phyloP scores from a whole-genome alignment of 1,139 yeast genomes.

The Lodderomyces oxycetoniae region DNA sequence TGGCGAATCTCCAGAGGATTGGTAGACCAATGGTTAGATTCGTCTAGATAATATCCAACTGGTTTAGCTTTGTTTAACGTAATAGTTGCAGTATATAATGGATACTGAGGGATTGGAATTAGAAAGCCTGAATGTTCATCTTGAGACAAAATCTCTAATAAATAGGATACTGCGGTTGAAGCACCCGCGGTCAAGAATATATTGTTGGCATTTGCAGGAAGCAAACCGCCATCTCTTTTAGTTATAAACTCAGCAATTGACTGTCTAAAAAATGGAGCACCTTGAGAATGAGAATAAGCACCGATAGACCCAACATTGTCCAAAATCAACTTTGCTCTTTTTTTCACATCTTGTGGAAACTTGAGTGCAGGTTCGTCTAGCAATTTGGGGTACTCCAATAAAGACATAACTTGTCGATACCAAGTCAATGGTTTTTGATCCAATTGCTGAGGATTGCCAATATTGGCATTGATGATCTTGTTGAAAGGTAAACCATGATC shows the following conservation, averaged over 20 bases:
- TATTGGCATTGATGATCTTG: constrained; percentile 79
- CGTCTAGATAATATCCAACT: constrained; percentile 84
- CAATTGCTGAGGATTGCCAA: constrained; percentile 96
- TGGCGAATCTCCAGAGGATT: constrained; percentile 61
- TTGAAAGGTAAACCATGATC: constrained; percentile 71
- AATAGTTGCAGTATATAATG: constrained; percentile 88
- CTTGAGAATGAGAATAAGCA: constrained; percentile 92
- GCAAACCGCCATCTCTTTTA: constrained; percentile 48
- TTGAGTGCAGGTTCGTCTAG: constrained; percentile 29
- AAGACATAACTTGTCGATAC: constrained; percentile 82
- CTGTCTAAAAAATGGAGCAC: constrained; percentile 64
- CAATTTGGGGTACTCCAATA: constrained; percentile 79
- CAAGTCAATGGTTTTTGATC: constrained; percentile 94
- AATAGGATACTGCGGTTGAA: constrained; percentile 77
- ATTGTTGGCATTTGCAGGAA: constrained; percentile 56
- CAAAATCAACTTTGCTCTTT: constrained; percentile 62
- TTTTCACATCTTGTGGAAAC: constrained; percentile 68
- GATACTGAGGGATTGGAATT: constrained; percentile 97
- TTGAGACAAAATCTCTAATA: constrained; percentile 64
- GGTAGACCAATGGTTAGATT: constrained; percentile 77
- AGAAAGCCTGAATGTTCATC: constrained; percentile 74
- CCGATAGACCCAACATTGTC: constrained; percentile 76
- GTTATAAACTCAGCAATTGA: constrained; percentile 78
- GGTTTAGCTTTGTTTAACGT: constrained; percentile 78
- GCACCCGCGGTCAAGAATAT: constrained; percentile 92